Base-by-base conservation (phyloP, 1,284 basidiomycete genomes). In the Cutaneotrichosporon cavernicola region DNA sequence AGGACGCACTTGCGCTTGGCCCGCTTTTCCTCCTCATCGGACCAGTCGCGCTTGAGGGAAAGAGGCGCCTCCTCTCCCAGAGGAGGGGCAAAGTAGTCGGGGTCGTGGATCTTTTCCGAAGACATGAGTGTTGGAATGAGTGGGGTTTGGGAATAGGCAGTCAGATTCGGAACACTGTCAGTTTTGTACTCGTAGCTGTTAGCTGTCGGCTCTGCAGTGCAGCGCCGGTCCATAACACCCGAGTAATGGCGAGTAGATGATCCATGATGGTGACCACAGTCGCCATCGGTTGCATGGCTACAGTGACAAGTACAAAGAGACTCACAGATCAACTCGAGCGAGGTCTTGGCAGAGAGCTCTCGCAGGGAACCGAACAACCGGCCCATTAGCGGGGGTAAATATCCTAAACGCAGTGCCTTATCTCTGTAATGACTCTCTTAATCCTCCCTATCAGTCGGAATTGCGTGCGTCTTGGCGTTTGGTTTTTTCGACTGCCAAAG, bases 1-100 rank as follows among this genome's bases (percentile, higher is more conserved):
- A 50, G 49, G 8, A 53, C 58, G 56, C 68, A 62, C 36, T 64
- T 67, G 43, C 70, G 65, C 64, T 77, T 78, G 14, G 71, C 65
- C 21, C 60, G 59, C 26, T 69, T 51, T n/a, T 62, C 67, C 9
- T 62, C 65, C 13, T 60, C 60, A 16, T 32, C 49, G 46, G 43
- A 68, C 70, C 65, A 67, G 57, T 62, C 47, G 14, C 50, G 53
- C 40, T 58, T 60, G 52, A 67, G 62, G 7, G 52, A 52, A 8
- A 67, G 38, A 4, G 30, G 49, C 46, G 38, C 60, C 21, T 61
- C 52, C 56, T 57, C 56, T 5, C 30, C 40, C 7, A 34, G 9
- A 14, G 59, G 59, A 5, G 49, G 50, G 13, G 59, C 50, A 30
- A 60, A 60, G 50, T 53, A 52, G 36, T 60, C 59, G 26, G 59